Conservation (phyloP, 2,329 filamentous ascomycete genomes). For the Calycina herbarum region DNA sequence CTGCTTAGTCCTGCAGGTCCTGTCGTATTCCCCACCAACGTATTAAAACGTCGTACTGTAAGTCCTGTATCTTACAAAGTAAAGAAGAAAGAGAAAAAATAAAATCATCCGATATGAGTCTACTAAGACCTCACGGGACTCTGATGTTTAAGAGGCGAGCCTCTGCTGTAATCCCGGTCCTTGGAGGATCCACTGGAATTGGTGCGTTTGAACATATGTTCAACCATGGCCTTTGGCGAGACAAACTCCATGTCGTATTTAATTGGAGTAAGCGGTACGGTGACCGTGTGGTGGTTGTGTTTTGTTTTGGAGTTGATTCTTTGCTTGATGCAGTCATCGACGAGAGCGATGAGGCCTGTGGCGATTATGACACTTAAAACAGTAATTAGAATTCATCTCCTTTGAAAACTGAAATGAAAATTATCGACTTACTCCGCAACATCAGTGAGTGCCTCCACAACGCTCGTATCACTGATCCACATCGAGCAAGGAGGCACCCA, state of each 20-base stretch:
- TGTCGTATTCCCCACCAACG: neutral
- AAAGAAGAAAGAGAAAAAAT: neutral
- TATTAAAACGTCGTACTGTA: conserved; percentile 7
- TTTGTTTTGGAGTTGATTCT: conserved; percentile 39
- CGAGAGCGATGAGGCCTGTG: conserved; percentile 83
- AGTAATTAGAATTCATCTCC: conserved; percentile 13
- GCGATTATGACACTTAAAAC: conserved; percentile 75
- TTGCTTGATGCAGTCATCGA: conserved; percentile 84
- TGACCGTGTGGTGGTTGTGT: conserved; percentile 50
- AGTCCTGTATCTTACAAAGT: neutral
- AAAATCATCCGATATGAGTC: neutral
- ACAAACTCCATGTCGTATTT: conserved; percentile 55
- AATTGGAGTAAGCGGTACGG: conserved; percentile 52
- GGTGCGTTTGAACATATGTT: conserved; percentile 61
- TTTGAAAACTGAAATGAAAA: neutral
- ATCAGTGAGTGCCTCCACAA: conserved; percentile 69
- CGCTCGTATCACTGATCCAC: conserved; percentile 77
- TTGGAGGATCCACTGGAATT: conserved; percentile 30
- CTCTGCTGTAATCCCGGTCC: conserved; percentile 17
- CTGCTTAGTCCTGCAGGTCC: conserved; percentile 6
- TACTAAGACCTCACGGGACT: conserved; percentile 6
- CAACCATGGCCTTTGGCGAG: conserved; percentile 60
- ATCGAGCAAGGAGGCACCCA: conserved; percentile 91
- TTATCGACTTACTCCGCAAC: conserved; percentile 74
- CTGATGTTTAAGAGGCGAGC: conserved; percentile 9